Evolutionary conservation across 208 protist genomes (phyloP).

Genomic region (Acanthamoeba sp.): DNA sequence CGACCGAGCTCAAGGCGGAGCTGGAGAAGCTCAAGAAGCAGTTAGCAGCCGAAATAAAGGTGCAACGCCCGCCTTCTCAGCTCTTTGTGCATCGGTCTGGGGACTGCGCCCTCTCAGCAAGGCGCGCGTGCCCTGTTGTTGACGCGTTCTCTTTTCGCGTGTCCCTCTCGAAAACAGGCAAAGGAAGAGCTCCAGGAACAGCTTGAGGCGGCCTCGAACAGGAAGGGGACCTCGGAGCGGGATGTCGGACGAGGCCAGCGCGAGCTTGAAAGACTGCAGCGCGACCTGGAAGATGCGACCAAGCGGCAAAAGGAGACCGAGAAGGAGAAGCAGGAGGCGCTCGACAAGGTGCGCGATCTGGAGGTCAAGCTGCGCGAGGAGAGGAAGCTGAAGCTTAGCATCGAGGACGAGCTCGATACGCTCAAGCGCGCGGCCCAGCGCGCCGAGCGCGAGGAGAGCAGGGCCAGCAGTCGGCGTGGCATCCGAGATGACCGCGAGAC

Average conservation of each 20-base stretch:
- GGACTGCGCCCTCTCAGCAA: neutral
- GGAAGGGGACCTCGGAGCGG: neutral
- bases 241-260: constrained; percentile 1
- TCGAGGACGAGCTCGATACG: constrained; percentile 52
- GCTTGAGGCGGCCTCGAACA: neutral
- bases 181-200: constrained; percentile 29
- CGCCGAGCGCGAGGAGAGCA: constrained; percentile 5
- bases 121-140: too few relatives aligned
- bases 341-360: constrained; percentile 23
- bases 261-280: neutral
- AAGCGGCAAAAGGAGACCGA: constrained; percentile 19
- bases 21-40: constrained; percentile 32
- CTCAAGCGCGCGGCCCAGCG: constrained; percentile 37
- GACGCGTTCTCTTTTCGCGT: neutral
- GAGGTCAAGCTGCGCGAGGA: constrained; percentile 39
- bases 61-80: neutral
- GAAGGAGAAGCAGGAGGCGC: constrained; percentile 31
- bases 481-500: constrained; percentile 4
- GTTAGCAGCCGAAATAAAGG: neutral
- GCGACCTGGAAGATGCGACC: neutral
- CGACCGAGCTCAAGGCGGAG: neutral
- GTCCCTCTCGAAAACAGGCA: neutral
- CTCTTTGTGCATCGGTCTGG: too few relatives aligned
- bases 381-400: neutral
- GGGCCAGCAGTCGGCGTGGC: neutral